Base-by-base conservation (phyloP, 768 basidiomycete species). In the Xerocomellus intermedius region DNA sequence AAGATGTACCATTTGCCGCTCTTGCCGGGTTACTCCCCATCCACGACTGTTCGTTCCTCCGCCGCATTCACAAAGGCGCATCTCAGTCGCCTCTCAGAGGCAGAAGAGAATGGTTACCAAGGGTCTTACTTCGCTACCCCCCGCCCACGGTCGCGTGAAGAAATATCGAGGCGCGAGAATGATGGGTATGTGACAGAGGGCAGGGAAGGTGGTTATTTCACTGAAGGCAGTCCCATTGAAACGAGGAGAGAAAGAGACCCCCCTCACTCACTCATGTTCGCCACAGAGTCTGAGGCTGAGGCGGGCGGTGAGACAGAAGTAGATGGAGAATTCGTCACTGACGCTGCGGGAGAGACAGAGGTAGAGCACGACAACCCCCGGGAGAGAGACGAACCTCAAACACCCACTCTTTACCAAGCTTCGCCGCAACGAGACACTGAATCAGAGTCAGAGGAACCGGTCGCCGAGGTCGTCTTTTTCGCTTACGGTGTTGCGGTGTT, bases 1-100 rank as follows among this genome's bases (percentile, higher is more conserved):
- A 28, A 94, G 94, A 86, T 95, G 77, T 96, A 98, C 66, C 89
- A 92, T 67, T 79, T 96, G 0, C 95, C 95, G 2, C 77, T 98
- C 4, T 79, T 97, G 16, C 92, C 95, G 8, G 95, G 95, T 0
- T 98, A 98, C 63, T 88, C 89, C 0, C 88, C 89, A 2, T 82
- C 85, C 39, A 84, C 87, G 3, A 92, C 89, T 56, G 75, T 97
- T 26, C 87, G 95, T n/a, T 94, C 91, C 1, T 92, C 91, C 0
- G 81, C 86, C 12, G 77, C 83, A 4, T 79, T 77, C 5, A 73
- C 75, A 4, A 82, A 83, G 42, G 83, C 88, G 0, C 79, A 85
- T 36, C 73, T 88, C 8, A 78, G 83, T 24, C 82, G 81, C 30
- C 80, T 95, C 55, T 89, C 90, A 2, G 87, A 94, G 66, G 93